A percentile compares a stretch with the other conserved stretches of the same genome.
Evolutionary conservation across 2,329 filamentous ascomycete species (phyloP).

Genomic region (Trichoderma sp.): DNA sequence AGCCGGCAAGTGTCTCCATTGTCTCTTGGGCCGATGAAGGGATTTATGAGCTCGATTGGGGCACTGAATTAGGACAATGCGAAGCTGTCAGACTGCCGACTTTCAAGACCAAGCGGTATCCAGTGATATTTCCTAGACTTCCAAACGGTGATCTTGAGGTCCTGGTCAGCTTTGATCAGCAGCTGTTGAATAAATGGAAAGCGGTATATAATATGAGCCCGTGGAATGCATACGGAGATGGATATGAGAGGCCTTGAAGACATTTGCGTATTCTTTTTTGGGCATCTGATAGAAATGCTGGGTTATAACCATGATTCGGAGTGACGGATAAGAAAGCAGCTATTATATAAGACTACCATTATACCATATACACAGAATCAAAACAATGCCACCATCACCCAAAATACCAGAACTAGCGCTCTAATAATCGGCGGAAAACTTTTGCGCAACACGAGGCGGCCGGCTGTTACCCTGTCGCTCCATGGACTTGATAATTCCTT

Average conservation of each 20-base stretch:
- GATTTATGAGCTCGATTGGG: constrained; percentile 10
- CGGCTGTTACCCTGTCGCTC: background rate
- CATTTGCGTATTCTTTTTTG: too few species aligned
- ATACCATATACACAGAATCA: background rate
- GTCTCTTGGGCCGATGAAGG: constrained; percentile 14
- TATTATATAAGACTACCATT: background rate
- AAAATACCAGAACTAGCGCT: background rate
- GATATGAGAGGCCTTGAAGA: background rate
- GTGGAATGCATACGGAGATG: background rate
- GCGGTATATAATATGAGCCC: background rate
- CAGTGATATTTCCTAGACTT: constrained; percentile 8
- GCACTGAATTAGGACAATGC: background rate
- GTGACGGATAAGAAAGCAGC: background rate
- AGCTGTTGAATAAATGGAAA: background rate
- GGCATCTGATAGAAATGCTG: background rate
- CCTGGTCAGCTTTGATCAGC: background rate
- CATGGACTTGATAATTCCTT: constrained; percentile 4
- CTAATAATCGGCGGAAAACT: background rate
- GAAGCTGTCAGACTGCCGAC: background rate
- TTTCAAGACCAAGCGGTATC: constrained; percentile 7
- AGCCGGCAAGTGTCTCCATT: background rate
- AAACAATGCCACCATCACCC: background rate
- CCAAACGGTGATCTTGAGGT: constrained; percentile 11
- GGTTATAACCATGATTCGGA: background rate
- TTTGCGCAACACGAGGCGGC: background rate